phyloP scores from a whole-genome alignment of 345 rosid species.

The Eucalyptus fibrosa region DNA sequence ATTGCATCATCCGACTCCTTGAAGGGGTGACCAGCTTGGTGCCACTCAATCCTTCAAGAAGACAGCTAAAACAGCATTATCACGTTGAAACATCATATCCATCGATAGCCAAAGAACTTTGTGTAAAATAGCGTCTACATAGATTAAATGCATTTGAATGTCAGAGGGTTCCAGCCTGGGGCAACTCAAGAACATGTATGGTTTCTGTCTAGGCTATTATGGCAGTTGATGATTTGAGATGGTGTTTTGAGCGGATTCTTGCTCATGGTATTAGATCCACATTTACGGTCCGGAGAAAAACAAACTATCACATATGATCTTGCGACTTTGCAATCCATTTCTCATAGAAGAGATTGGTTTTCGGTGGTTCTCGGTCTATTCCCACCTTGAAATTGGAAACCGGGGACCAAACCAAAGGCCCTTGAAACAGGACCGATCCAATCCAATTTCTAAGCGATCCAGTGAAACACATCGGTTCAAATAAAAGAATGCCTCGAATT shows the following conservation, averaged over 20 bases:
- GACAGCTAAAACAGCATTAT: not conserved
- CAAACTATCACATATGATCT: not conserved
- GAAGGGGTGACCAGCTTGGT: not conserved
- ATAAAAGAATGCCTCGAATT: too few species aligned
- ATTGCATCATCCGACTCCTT: not conserved
- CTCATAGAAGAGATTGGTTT: too few species aligned
- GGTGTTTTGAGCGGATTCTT: not conserved
- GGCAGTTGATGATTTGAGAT: not conserved
- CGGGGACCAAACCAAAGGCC: too few species aligned
- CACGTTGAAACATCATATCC: not conserved
- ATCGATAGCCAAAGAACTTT: not conserved
- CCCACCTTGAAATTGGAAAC: rapidly evolving
- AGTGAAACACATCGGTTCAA: too few species aligned
- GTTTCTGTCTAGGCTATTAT: not conserved
- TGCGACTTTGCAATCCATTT: not conserved
- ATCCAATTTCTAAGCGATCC: too few species aligned
- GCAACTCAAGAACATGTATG: not conserved
- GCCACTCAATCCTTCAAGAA: not conserved
- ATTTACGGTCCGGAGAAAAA: not conserved
- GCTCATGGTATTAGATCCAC: not conserved
- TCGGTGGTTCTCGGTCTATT: rapidly evolving
- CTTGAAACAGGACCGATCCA: too few species aligned
- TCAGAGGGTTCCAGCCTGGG: not conserved
- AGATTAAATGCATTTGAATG: not conserved
- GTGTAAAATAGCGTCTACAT: not conserved